phyloP scores from a whole-genome alignment of 2,329 filamentous ascomycete genomes.

The Hortaea werneckii region DNA sequence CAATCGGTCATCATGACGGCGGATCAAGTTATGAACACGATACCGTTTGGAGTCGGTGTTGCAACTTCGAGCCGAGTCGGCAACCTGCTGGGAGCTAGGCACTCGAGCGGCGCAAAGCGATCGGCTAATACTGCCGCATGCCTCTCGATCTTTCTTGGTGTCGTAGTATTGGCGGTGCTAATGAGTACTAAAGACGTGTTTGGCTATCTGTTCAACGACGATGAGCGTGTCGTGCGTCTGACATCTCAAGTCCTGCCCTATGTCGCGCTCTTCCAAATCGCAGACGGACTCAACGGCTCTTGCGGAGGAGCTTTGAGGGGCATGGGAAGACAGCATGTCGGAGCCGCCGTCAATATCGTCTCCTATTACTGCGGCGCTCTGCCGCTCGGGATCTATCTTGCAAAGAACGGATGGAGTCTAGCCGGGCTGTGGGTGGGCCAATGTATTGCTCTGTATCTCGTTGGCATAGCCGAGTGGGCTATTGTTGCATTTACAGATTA shows the following conservation, averaged over 20 bases:
- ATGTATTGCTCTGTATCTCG: constrained; percentile 61
- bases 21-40: constrained; percentile 60
- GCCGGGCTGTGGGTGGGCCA: constrained; percentile 64
- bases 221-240: constrained; percentile 58
- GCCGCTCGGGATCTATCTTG: constrained; percentile 72
- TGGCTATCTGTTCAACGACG: constrained; percentile 72
- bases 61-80: constrained; percentile 69
- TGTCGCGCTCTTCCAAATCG: constrained; percentile 82
- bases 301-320: constrained; percentile 73
- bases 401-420: constrained; percentile 77
- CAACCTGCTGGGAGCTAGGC: constrained; percentile 63
- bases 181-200: constrained; percentile 64
- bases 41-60: constrained; percentile 78
- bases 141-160: constrained; percentile 60
- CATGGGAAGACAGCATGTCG: constrained; percentile 79
- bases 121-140: constrained; percentile 67
- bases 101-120: constrained; percentile 54
- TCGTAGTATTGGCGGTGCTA: constrained; percentile 55
- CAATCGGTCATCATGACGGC: constrained; percentile 86
- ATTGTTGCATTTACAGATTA: constrained; percentile 71
- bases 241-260: constrained; percentile 73
- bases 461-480: constrained; percentile 67
- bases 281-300: constrained; percentile 74
- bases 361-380: constrained; percentile 77
- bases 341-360: constrained; percentile 68